Evolutionary conservation across 495 filamentous ascomycete genomes (phyloP), one percentile per base, ranked within the genome.

Genomic region (Hyaloscypha finlandica): DNA sequence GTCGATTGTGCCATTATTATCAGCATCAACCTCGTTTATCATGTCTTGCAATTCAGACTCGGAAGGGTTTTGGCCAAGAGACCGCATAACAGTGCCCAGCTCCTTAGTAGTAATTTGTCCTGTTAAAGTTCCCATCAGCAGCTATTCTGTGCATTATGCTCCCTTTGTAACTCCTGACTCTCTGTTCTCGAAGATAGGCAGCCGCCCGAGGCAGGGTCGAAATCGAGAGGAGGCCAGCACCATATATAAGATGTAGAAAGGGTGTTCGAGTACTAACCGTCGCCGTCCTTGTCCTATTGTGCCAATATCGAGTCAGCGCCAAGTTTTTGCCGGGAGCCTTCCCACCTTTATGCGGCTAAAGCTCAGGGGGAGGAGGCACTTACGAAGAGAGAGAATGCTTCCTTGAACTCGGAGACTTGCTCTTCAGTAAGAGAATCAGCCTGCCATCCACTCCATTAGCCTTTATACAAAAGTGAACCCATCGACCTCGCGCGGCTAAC

Each of bases 61-160:
- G 75, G 93, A 97, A 66, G 96, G 95, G 84, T 98, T 99, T 82
- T 99, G 96, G 81, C 95, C 95, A 66, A 99, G 88, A n/a, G 94
- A 98, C 81, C 96, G 90, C 95, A 99, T 99, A 73, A 99, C 95
- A 57, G 95, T 98, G 77, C 96, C 96, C 71, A 99, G 85, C 81
- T 99, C 95, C 86, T 97, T 98, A 78, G 94, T 98, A 71, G 95
- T 98, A 84, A 99, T 99, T 85, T 98, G 94, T 78, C 95, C 95
- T 99, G 51, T 45, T 31, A 0, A 63, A 3, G 19, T 25, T n/a
- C 29, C 60, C 45, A 72, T 68, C 52, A 64, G 66, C 20, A 61
- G 6, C 32, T 37, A 8, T 32, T 37, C 54, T 14, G 45, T 32
- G 25, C 19, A 22, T 37, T 12, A 48, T 48, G 11, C 42, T 19